phyloP scores from a whole-genome alignment of 2,329 filamentous ascomycete species.

The Verticillium alfalfae region DNA sequence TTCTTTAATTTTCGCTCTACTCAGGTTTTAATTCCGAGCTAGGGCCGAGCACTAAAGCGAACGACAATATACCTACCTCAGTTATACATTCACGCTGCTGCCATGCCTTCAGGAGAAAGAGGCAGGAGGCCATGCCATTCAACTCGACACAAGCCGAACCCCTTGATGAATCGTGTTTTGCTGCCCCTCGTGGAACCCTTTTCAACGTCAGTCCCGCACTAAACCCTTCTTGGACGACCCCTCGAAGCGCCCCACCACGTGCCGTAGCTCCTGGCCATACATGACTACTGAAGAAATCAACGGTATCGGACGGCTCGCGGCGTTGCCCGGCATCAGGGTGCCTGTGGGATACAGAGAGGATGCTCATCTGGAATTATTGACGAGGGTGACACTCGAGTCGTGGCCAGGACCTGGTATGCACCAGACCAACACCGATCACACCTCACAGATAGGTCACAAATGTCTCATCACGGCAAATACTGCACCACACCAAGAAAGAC shows the following conservation, averaged over 20 bases:
- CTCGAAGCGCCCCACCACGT: slow-evolving; percentile 11
- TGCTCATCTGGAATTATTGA: no score
- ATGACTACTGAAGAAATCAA: neutral
- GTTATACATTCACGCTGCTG: neutral
- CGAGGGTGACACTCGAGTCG: no score
- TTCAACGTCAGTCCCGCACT: slow-evolving; percentile 2
- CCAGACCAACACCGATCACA: no score
- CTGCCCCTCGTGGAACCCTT: neutral
- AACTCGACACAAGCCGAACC: neutral
- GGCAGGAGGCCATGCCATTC: neutral
- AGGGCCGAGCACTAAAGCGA: neutral
- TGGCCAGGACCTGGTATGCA: no score
- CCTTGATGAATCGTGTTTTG: neutral
- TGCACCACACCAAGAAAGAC: neutral
- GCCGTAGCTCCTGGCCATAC: neutral
- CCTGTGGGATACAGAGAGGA: no score
- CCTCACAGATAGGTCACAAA: neutral
- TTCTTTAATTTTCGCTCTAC: neutral
- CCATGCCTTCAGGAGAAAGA: neutral
- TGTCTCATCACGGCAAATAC: neutral
- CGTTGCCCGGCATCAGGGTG: neutral
- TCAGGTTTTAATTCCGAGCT: neutral
- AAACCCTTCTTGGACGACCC: slow-evolving; percentile 8
- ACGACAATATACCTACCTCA: neutral
- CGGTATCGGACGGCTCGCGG: neutral